Evolutionary conservation across 2,329 filamentous ascomycete genomes (phyloP).

Genomic region (Exophiala dermatitidis): DNA sequence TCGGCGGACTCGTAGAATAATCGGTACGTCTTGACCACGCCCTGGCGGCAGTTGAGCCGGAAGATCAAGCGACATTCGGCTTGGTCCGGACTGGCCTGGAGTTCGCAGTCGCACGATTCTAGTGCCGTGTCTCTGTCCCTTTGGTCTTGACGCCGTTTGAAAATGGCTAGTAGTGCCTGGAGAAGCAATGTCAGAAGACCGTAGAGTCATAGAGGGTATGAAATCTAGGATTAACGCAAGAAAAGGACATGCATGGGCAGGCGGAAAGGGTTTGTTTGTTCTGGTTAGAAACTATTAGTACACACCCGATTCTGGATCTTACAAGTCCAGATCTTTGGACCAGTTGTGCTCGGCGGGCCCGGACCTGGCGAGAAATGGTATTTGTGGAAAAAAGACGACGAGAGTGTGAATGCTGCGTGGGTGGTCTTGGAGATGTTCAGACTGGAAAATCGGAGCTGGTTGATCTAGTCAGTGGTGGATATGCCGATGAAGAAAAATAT

Average conservation of each 20-base stretch:
- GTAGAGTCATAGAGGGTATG: too few relatives aligned
- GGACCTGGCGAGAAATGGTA: constrained; percentile 45
- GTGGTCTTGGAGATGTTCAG: constrained; percentile 58
- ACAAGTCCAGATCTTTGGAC: constrained; percentile 23
- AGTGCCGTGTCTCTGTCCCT: constrained; percentile 53
- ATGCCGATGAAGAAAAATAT: too few relatives aligned
- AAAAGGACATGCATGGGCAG: too few relatives aligned
- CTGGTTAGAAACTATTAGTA: neutral
- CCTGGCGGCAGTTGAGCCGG: constrained; percentile 56
- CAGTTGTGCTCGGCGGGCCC: neutral
- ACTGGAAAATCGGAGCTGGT: constrained; percentile 53
- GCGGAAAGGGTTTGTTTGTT: too few relatives aligned
- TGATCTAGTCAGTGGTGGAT: constrained; percentile 4
- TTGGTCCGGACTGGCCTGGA: constrained; percentile 51
- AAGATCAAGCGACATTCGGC: constrained; percentile 55
- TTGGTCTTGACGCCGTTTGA: constrained; percentile 51
- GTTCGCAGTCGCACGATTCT: constrained; percentile 54
- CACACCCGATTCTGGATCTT: constrained; percentile 26
- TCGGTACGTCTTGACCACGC: constrained; percentile 59
- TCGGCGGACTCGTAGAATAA: constrained; percentile 57
- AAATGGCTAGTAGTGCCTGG: constrained; percentile 53
- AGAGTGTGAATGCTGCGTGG: constrained; percentile 54
- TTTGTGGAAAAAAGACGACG: constrained; percentile 50
- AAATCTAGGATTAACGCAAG: too few relatives aligned
- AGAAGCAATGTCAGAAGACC: constrained; percentile 5